These are phyloP conservation scores for Arabidopsis arenosa DNA, from an alignment of 345 rosid species.

Conservation along the genomic window DNA sequence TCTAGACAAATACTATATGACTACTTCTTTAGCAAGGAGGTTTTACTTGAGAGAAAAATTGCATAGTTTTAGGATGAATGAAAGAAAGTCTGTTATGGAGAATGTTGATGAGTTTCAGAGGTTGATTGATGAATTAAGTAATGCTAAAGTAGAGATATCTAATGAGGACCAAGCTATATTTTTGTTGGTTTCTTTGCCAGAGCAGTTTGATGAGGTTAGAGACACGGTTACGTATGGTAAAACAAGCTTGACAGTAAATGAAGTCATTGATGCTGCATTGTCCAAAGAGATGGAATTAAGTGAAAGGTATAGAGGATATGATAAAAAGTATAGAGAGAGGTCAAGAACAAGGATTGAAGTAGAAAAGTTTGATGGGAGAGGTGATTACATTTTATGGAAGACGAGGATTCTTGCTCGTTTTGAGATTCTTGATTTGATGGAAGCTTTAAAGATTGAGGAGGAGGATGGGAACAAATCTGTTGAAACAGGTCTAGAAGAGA, in stretches of 20 bases:
- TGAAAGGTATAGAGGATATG: background rate
- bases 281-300: conserved; percentile 10
- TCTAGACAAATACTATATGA: background rate
- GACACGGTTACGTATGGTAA: background rate
- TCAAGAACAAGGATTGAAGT: conserved; percentile 1
- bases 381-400: conserved; percentile 19
- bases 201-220: conserved; percentile 6
- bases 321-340: background rate
- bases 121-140: conserved; percentile 2
- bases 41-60: background rate
- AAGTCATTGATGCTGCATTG: background rate
- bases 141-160: background rate
- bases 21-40: background rate
- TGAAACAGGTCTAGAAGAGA: background rate
- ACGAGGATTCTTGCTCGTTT: conserved; percentile 2
- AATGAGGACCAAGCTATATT: background rate
- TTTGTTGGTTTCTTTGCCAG: conserved; percentile 17
- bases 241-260: background rate
- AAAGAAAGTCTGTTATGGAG: background rate
- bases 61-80: background rate
- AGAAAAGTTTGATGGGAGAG: conserved; percentile 3
- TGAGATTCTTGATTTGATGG: conserved; percentile 2
- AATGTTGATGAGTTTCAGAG: conserved; percentile 26
- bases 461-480: background rate
- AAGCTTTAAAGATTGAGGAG: background rate